A percentile compares a stretch with the other conserved stretches of the same genome.
These are phyloP conservation scores for Aspergillus sp. DNA, from an alignment of 2,329 filamentous ascomycete genomes.

Conservation along the genomic window DNA sequence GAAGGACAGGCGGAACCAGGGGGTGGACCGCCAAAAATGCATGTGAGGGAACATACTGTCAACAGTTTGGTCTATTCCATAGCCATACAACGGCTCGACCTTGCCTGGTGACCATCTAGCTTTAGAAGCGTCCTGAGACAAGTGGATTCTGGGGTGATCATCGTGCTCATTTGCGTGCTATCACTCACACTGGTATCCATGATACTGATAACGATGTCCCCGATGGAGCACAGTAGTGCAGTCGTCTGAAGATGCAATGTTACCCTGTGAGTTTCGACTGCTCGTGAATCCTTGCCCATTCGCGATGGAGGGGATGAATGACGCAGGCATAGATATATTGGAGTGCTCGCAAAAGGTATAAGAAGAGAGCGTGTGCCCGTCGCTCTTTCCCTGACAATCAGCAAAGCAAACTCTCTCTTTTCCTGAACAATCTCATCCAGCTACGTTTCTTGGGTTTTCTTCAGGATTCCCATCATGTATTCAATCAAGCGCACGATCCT, in stretches of 20 bases:
- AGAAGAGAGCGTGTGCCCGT: constrained; percentile 3
- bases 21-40: constrained; percentile 4
- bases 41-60: constrained; percentile 1
- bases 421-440: background rate
- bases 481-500: constrained; percentile 22
- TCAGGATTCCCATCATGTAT: constrained; percentile 15
- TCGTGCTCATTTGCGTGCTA: constrained; percentile 4
- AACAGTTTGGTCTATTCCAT: background rate
- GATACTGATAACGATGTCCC: constrained; percentile 13
- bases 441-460: background rate
- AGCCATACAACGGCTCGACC: background rate
- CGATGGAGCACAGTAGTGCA: constrained; percentile 20
- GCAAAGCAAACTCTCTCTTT: background rate
- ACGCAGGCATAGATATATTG: background rate
- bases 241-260: constrained; percentile 23
- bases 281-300: constrained; percentile 9
- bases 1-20: constrained; percentile 1
- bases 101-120: constrained; percentile 8
- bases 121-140: background rate
- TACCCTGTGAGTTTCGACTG: constrained; percentile 22
- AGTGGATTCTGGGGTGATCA: background rate
- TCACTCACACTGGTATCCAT: constrained; percentile 4
- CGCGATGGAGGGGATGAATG: constrained; percentile 10
- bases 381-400: constrained; percentile 6
- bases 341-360: constrained; percentile 7